Conservation (phyloP, 2,329 filamentous ascomycete genomes). For the Alternaria alternata region DNA sequence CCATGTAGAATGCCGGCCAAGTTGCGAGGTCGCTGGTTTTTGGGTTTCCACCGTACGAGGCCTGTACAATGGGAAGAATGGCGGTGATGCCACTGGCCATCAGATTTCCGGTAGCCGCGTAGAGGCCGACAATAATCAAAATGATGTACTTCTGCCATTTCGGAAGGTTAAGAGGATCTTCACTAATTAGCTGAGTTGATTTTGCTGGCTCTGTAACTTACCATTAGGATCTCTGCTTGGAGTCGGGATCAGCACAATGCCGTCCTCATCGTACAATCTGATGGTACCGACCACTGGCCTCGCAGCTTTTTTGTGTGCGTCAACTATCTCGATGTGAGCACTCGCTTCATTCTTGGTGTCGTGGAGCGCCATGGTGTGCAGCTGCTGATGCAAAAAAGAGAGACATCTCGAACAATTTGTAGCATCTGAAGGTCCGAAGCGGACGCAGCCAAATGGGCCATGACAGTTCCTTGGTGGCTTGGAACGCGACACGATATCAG, state of each 20-base stretch:
- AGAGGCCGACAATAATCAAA: slow-evolving; percentile 20
- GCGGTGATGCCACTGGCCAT: slow-evolving; percentile 22
- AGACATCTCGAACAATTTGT: slow-evolving; percentile 4
- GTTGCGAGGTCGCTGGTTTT: slow-evolving; percentile 17
- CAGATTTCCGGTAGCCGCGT: slow-evolving; percentile 16
- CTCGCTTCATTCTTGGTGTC: slow-evolving; percentile 10
- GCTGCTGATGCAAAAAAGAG: not conserved
- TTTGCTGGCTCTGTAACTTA: not conserved
- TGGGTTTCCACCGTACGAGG: slow-evolving; percentile 12
- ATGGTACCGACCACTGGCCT: slow-evolving; percentile 23
- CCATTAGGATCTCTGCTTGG: slow-evolving; percentile 21
- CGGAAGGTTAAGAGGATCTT: slow-evolving; percentile 19
- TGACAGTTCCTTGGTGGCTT: not conserved
- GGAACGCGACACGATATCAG: not conserved
- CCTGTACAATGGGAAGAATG: slow-evolving; percentile 15
- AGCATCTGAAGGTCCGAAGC: not conserved
- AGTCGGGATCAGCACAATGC: slow-evolving; percentile 23
- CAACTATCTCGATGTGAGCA: slow-evolving; percentile 18
- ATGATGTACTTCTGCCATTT: slow-evolving; percentile 21
- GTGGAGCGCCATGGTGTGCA: slow-evolving; percentile 6
- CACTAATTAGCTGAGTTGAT: not conserved
- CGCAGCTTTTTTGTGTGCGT: slow-evolving; percentile 19
- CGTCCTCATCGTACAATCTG: slow-evolving; percentile 15
- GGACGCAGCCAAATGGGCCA: not conserved
- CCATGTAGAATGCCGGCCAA: slow-evolving; percentile 24